A percentile compares a stretch with the other conserved stretches of the same genome.
Conservation (phyloP, 768 basidiomycete species). For the Lactarius quietus region DNA sequence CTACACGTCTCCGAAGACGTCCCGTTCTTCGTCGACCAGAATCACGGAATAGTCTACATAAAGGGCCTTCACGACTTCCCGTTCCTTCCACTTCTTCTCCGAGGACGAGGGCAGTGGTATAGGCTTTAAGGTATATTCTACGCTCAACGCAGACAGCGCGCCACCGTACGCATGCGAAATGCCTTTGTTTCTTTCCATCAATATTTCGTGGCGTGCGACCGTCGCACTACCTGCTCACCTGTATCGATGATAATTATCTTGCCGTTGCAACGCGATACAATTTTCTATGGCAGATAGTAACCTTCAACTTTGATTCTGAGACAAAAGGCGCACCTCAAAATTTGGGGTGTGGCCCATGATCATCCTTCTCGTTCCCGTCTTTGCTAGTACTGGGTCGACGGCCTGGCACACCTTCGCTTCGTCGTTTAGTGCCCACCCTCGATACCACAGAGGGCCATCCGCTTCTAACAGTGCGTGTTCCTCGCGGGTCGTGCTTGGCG, state of each 20-base stretch:
- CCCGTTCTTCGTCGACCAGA: slow-evolving; percentile 40
- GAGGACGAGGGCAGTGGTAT: slow-evolving; percentile 33
- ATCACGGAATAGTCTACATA: slow-evolving; percentile 53
- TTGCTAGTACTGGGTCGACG: slow-evolving; percentile 66
- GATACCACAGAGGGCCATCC: slow-evolving; percentile 91
- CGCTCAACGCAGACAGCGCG: slow-evolving; percentile 79
- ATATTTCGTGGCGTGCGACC: not conserved
- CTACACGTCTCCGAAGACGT: slow-evolving; percentile 20
- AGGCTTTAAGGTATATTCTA: slow-evolving; percentile 79
- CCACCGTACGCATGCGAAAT: slow-evolving; percentile 97
- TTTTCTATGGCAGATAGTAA: slow-evolving; percentile 40
- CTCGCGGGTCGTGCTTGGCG: slow-evolving; percentile 55
- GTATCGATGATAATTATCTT: slow-evolving; percentile 97
- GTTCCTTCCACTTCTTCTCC: slow-evolving; percentile 51
- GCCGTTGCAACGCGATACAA: slow-evolving; percentile 83
- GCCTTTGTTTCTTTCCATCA: slow-evolving; percentile 44
- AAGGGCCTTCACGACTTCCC: slow-evolving; percentile 62
- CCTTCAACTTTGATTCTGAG: not conserved
- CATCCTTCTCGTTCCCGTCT: slow-evolving; percentile 81
- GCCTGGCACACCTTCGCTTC: slow-evolving; percentile 67
- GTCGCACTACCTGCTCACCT: slow-evolving; percentile 40
- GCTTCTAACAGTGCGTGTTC: slow-evolving; percentile 69
- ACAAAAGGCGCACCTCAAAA: slow-evolving; percentile 51
- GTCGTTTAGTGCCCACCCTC: slow-evolving; percentile 80
- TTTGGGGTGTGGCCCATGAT: slow-evolving; percentile 98